Conservation (phyloP, 495 filamentous ascomycete genomes). For the Diplogelasinospora grovesii region DNA sequence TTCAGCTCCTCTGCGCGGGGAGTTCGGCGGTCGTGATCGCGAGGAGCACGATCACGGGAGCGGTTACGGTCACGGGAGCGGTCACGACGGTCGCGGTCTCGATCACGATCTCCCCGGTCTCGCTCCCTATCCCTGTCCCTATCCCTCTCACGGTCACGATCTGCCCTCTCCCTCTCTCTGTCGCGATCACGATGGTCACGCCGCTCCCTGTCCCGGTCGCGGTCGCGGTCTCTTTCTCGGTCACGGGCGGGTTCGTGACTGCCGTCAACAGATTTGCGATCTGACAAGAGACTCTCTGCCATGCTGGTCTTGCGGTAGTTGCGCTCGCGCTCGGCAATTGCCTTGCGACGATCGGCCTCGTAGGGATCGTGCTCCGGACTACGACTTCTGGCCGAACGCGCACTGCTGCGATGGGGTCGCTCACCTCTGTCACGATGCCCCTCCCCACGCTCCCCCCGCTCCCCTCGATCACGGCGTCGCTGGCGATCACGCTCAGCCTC, state of each 20-base stretch:
- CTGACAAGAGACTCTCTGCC: constrained; percentile 52
- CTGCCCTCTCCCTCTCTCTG: no score
- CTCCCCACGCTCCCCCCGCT: constrained; percentile 39
- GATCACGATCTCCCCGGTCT: constrained; percentile 29
- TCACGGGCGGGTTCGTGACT: constrained; percentile 45
- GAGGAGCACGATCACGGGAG: constrained; percentile 33
- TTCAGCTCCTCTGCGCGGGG: constrained; percentile 44
- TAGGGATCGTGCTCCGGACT: constrained; percentile 79
- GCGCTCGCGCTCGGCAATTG: constrained; percentile 77
- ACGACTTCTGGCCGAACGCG: constrained; percentile 42
- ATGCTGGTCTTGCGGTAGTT: constrained; percentile 75
- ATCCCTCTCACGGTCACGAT: constrained; percentile 34
- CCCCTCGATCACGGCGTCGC: constrained; percentile 56
- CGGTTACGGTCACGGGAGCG: constrained; percentile 32
- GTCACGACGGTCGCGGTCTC: constrained; percentile 30
- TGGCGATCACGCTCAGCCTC: constrained; percentile 69
- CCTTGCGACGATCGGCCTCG: constrained; percentile 80
- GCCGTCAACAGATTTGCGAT: constrained; percentile 36
- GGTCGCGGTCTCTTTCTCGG: constrained; percentile 42
- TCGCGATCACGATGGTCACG: constrained; percentile 36
- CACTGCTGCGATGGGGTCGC: constrained; percentile 55
- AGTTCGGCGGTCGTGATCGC: constrained; percentile 31
- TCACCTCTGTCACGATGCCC: constrained; percentile 48
- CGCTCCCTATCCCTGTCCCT: constrained; percentile 31
- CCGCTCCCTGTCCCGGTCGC: constrained; percentile 27